These are phyloP conservation scores for Cicer arietinum DNA, from an alignment of 306 rosid species.

Conservation along the genomic window DNA sequence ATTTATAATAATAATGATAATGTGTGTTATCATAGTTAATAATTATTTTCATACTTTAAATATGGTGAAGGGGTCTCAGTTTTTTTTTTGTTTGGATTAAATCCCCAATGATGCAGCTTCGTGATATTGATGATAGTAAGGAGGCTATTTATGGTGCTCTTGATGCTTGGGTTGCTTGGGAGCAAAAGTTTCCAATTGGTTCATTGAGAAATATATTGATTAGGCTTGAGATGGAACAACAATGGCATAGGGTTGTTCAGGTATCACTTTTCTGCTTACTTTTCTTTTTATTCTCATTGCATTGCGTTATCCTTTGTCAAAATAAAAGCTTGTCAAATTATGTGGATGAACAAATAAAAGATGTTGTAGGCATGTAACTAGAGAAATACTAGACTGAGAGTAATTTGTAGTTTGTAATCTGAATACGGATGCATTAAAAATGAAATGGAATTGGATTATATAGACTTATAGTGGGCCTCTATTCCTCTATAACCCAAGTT, in stretches of 20 bases:
- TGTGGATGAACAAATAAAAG: not conserved
- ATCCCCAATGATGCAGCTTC: conserved; percentile 61
- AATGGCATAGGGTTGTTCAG: conserved; percentile 94
- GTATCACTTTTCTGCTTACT: conserved; percentile 37
- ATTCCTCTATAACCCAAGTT: too few relatives aligned
- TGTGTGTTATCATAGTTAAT: not conserved
- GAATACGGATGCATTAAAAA: not conserved
- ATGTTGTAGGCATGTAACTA: too few relatives aligned
- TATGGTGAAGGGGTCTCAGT: not conserved
- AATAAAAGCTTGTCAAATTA: not conserved
- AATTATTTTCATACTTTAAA: not conserved
- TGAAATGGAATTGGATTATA: conserved; percentile 8
- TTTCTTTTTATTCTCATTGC: conserved; percentile 13
- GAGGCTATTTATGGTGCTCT: conserved; percentile 86
- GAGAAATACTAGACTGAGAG: too few relatives aligned
- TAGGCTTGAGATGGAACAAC: conserved; percentile 81
- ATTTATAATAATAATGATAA: not conserved
- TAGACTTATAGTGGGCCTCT: too few relatives aligned
- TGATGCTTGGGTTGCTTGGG: conserved; percentile 98
- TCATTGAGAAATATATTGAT: conserved; percentile 62
- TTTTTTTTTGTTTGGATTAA: conserved; percentile 35
- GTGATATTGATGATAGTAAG: conserved; percentile 73
- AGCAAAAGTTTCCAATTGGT: conserved; percentile 72
- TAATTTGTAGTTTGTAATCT: too few relatives aligned
- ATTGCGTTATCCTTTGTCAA: conserved; percentile 21